phyloP scores from a whole-genome alignment of 805 yeast genomes.

The Saccharomycopsis synnaedendra region DNA sequence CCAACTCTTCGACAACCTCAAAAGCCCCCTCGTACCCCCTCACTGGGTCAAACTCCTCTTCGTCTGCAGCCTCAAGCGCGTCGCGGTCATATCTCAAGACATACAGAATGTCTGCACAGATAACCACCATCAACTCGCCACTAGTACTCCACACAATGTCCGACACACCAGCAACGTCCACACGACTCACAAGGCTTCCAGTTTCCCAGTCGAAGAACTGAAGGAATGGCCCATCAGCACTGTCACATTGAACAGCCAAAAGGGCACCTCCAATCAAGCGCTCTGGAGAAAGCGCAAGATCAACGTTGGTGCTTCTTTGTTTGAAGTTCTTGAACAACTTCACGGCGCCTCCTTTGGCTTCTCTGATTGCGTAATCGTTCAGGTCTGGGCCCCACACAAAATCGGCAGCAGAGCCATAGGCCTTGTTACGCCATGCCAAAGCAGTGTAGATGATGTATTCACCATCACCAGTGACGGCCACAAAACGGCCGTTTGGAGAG shows the following conservation, averaged over 20 bases:
- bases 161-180: conserved; percentile 67
- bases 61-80: conserved; percentile 38
- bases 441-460: conserved; percentile 95
- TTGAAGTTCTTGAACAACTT: conserved; percentile 76
- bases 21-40: conserved; percentile 78
- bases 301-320: conserved; percentile 49
- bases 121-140: conserved; percentile 77
- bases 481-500: conserved; percentile 96
- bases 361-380: conserved; percentile 75
- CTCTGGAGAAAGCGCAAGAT: conserved; percentile 61
- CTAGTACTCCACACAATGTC: conserved; percentile 89
- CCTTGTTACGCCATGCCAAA: conserved; percentile 94
- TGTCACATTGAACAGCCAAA: conserved; percentile 59
- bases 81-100: conserved; percentile 67
- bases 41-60: conserved; percentile 28
- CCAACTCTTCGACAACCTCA: conserved; percentile 72
- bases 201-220: conserved; percentile 92
- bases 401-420: conserved; percentile 82
- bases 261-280: conserved; percentile 84
- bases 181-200: conserved; percentile 73
- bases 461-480: conserved; percentile 95
- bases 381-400: conserved; percentile 95
- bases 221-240: conserved; percentile 40
- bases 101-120: conserved; percentile 62
- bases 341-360: conserved; percentile 46